Evolutionary conservation across 768 basidiomycete genomes (phyloP), one percentile per base, ranked within the genome.

Genomic region (Xerocomellus amylosporus): DNA sequence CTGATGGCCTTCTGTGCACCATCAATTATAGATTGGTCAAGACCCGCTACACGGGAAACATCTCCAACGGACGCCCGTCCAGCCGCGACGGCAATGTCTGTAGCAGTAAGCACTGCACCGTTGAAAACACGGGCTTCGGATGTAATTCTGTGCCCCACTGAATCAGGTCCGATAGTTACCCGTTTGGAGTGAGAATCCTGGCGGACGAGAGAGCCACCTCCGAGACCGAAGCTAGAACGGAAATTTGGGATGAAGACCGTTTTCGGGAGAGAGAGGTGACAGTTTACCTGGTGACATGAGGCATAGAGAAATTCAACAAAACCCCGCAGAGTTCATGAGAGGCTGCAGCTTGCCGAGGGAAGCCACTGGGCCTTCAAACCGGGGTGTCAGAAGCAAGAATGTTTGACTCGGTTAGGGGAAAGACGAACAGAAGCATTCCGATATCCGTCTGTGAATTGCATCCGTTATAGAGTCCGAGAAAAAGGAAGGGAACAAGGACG

Each of bases 311-410:
- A 61, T 86, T 86, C 4, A 82, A 76, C 45, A 81, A 69, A 6
- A 86, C 80, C 0, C 82, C 84, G 34, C 79, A 81, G 41, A 87
- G 75, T 65, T 85, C 79, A 28, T 81, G 79, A 61, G 80, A 79
- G 2, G 83, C 83, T 14, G 81, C 82, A 3, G 85, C 83, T 58
- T 85, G 84, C 19, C 81, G 69, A 28, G 84, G 85, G 64, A 85
- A 83, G 8, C 84, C 84, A 14, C 75, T 77, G 1, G 82, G 80
- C 2, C 69, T 71, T 56, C 6, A 49, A 26, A 60, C 8, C 22
- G 41, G 22, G 38, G 40, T 19, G 51, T 66, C 36, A 71, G 61
- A 34, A 49, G 10, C 36, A 31, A 34, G 38, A 20, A 37, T 15
- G 44, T 24, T 22, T 2, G 46, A 42, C 2, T 26, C 26, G 33